These are phyloP conservation scores for Zoysia matrella DNA, from an alignment of 202 grass and related monocot genomes.

Conservation along the genomic window DNA sequence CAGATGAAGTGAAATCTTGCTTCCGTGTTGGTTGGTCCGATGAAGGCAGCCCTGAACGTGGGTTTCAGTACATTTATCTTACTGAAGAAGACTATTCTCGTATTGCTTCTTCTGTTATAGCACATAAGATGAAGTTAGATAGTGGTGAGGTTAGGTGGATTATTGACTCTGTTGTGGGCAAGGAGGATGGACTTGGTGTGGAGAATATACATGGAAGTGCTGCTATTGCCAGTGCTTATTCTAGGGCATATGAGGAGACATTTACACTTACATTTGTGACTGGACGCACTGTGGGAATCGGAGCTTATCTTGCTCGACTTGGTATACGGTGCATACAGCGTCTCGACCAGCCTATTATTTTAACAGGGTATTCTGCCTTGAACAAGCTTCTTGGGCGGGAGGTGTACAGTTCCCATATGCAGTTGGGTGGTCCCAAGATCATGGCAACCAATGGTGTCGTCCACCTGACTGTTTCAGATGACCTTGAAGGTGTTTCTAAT, in stretches of 20 bases:
- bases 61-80: conserved; percentile 75
- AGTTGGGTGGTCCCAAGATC: conserved; percentile 86
- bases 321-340: conserved; percentile 68
- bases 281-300: conserved; percentile 74
- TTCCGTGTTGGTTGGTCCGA: conserved; percentile 77
- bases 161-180: conserved; percentile 76
- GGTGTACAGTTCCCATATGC: conserved; percentile 90
- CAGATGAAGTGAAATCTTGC: conserved; percentile 80
- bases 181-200: conserved; percentile 80
- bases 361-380: conserved; percentile 72
- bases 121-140: conserved; percentile 65
- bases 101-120: conserved; percentile 67
- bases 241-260: conserved; percentile 57
- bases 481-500: conserved; percentile 73
- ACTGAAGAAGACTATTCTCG: conserved; percentile 64
- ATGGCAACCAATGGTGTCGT: conserved; percentile 89
- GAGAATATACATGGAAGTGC: conserved; percentile 88
- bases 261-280: conserved; percentile 57
- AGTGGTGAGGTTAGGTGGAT: conserved; percentile 75
- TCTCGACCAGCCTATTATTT: conserved; percentile 53
- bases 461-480: conserved; percentile 77
- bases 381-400: conserved; percentile 89
- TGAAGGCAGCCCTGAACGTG: conserved; percentile 63
- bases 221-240: conserved; percentile 83
- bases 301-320: conserved; percentile 82